Percentiles rank a stretch among this genome's conserved stretches.
Conservation (phyloP, 2,329 filamentous ascomycete species). For the Calonectria naviculata region DNA sequence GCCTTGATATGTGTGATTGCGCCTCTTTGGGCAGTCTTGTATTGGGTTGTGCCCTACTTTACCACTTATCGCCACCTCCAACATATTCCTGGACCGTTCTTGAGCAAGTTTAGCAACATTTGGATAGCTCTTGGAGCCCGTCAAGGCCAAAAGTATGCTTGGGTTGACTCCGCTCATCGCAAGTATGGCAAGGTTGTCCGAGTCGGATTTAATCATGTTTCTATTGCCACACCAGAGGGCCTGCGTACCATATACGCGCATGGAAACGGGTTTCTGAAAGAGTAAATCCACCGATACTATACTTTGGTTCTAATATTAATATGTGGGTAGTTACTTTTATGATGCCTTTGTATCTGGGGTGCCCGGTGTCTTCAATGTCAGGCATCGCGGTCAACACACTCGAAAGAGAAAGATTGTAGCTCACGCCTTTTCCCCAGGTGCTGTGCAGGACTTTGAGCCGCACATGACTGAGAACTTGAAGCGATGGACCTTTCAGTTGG, state of each 20-base stretch:
- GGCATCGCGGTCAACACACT: conserved; percentile 17
- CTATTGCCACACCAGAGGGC: conserved; percentile 21
- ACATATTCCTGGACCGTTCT: conserved; percentile 19
- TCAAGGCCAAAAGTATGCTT: conserved; percentile 15
- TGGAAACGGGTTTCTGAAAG: conserved; percentile 27
- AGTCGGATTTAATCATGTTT: conserved; percentile 25
- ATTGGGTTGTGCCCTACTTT: conserved; percentile 26
- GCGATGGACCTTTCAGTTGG: conserved; percentile 19
- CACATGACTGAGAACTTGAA: conserved; percentile 21
- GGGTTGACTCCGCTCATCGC: conserved; percentile 20
- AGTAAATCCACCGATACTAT: conserved; percentile 3
- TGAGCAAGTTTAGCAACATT: conserved; percentile 20
- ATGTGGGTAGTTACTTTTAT: conserved; percentile 10
- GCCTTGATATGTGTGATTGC: not conserved
- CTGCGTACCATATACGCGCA: conserved; percentile 24
- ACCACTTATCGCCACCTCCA: conserved; percentile 23
- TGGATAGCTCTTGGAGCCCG: conserved; percentile 19
- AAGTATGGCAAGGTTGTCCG: conserved; percentile 21
- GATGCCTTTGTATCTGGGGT: conserved; percentile 22
- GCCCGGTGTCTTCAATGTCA: conserved; percentile 23
- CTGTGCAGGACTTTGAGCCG: conserved; percentile 20
- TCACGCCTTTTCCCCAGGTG: conserved; percentile 16
- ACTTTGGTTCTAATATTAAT: not conserved
- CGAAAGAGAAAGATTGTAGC: conserved; percentile 24
- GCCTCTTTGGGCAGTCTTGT: conserved; percentile 14